phyloP scores from a whole-genome alignment of 176 grass and related monocot genomes.

The Avena eriantha region DNA sequence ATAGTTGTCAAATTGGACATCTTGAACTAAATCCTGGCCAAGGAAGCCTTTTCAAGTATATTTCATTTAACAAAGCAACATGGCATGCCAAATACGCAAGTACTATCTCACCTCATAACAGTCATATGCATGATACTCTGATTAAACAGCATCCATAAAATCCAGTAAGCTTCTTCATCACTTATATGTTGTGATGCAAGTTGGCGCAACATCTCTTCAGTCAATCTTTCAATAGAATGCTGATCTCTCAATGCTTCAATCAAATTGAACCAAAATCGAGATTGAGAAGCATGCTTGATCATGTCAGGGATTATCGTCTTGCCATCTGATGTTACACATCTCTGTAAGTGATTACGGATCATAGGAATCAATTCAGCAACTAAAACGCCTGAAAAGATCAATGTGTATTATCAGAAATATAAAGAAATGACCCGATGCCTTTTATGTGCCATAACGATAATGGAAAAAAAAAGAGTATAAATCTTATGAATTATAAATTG shows the following conservation, averaged over 20 bases:
- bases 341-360: slow-evolving; percentile 66
- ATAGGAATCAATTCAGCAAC: slow-evolving; percentile 76
- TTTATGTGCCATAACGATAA: background rate
- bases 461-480: slow-evolving; percentile 11
- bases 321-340: slow-evolving; percentile 59
- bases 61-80: slow-evolving; percentile 14
- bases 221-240: slow-evolving; percentile 88
- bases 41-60: slow-evolving; percentile 17
- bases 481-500: slow-evolving; percentile 10
- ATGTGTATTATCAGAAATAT: slow-evolving; percentile 42
- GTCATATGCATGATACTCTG: slow-evolving; percentile 53
- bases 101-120: slow-evolving; percentile 68
- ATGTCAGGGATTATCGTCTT: slow-evolving; percentile 48
- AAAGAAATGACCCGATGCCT: slow-evolving; percentile 32
- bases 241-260: slow-evolving; percentile 85
- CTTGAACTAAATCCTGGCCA: slow-evolving; percentile 1
- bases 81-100: slow-evolving; percentile 28
- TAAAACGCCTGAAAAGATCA: slow-evolving; percentile 80
- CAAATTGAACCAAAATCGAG: slow-evolving; percentile 82
- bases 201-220: slow-evolving; percentile 74
- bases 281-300: slow-evolving; percentile 58
- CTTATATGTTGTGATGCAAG: slow-evolving; percentile 68
- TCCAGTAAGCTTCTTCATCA: slow-evolving; percentile 92
- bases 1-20: slow-evolving; percentile 22
- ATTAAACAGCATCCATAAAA: slow-evolving; percentile 81